Evolutionary conservation across 2,329 filamentous ascomycete species (phyloP), one percentile per base, ranked within the genome.

Genomic region (Penicillium sp.): DNA sequence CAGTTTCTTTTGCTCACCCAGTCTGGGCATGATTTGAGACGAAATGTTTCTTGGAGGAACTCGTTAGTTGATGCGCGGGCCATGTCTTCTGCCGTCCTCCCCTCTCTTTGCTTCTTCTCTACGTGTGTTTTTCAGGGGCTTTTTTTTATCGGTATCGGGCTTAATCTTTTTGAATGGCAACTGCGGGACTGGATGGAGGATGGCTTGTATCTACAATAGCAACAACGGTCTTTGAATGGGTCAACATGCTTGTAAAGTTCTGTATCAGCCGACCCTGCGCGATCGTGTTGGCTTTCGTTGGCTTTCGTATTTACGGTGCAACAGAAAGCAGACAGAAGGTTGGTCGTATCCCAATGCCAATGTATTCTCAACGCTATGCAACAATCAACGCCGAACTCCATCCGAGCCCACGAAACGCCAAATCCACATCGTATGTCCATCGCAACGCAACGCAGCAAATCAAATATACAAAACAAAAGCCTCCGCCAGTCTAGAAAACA

Each of bases 401-500:
- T 33, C 7, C 19, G 25, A 15, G 20, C 21, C 32, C 25, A 42
- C 17, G 13, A 29, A 43, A 43, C 46, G 30, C 43, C 44, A 30
- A 28, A 28, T 4, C n/a, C 28, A 28, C 17, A 20, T 11, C 32
- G n/a, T 43, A 48, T 39, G 31, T 42, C 37, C 33, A n/a, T 36
- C 6, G 14, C 14, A 32, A 26, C 18, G 41, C 33, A 33, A 41
- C 34, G 7, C 16, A 40, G n/a, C n/a, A 26, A 37, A 39, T 29
- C 16, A 30, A 33, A 28, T 33, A 18, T 28, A 26, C 25, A 29
- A 32, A 26, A 14, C 3, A 28, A 21, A 25, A 15, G 4, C 15
- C 16, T 16, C 29, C 25, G 11, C 14, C 14, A 28, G 84, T 63
- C 44, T 80, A 81, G 77, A 91, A 91, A 25, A 90, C 82, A 1